Evolutionary conservation across 2,329 filamentous ascomycete genomes (phyloP).

Genomic region (Fusarium sp.): DNA sequence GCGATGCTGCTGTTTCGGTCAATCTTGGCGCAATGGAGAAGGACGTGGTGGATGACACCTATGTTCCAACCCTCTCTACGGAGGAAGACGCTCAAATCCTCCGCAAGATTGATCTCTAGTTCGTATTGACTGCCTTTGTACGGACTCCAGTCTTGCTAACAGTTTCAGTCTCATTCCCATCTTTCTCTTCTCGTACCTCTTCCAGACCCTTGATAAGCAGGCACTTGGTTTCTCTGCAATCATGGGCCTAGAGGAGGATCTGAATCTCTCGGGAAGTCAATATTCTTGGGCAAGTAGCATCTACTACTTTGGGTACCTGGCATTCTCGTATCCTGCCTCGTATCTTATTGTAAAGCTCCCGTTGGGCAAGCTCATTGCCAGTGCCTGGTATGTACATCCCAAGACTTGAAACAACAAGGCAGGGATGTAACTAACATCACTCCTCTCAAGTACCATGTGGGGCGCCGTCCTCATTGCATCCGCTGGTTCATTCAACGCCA

Average conservation of each 20-base stretch:
- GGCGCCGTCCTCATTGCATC: constrained; percentile 57
- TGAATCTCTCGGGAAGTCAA: constrained; percentile 60
- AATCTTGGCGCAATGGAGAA: background rate
- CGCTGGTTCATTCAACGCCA: constrained; percentile 49
- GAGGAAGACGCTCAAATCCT: background rate
- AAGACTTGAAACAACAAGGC: background rate
- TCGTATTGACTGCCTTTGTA: background rate
- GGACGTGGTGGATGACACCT: background rate
- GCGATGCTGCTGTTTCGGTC: background rate
- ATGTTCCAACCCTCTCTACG: background rate
- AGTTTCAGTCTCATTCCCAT: constrained; percentile 53
- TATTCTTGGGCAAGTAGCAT: constrained; percentile 64
- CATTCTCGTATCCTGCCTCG: constrained; percentile 43
- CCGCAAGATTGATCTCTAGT: background rate
- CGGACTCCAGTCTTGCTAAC: background rate
- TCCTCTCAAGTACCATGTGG: constrained; percentile 44
- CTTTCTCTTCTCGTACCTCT: constrained; percentile 65
- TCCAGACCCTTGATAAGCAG: constrained; percentile 72
- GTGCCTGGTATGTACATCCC: constrained; percentile 9
- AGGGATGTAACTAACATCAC: background rate
- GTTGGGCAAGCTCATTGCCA: constrained; percentile 43
- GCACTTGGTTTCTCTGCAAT: constrained; percentile 63
- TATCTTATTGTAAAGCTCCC: constrained; percentile 41
- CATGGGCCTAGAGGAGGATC: constrained; percentile 60
- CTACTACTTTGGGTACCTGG: constrained; percentile 65